Base-by-base conservation (phyloP, 495 filamentous ascomycete genomes). In the Hyaloscypha finlandica region DNA sequence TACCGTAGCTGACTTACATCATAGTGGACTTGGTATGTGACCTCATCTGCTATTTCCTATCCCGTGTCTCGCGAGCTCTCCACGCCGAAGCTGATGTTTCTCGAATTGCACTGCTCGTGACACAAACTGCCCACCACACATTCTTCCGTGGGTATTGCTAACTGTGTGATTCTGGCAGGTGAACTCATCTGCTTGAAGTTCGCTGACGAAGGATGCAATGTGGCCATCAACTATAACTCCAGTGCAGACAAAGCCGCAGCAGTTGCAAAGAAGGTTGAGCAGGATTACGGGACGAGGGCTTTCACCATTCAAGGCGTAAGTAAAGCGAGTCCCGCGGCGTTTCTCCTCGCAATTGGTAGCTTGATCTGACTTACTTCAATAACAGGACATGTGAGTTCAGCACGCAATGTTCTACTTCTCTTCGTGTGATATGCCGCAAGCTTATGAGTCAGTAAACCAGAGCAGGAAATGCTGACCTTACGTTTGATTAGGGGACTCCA, bases 161-260 rank as follows among this genome's bases (percentile, higher is more conserved):
- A 37, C 55, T 30, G 48, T 29, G 57, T 6, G 51, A 59, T 45
- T n/a, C 62, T 65, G 89, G 87, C 71, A 4, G 90, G 90, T 25
- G 89, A 87, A 54, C 63, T 86, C 9, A 79, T 90, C 4, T 83
- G 79, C 35, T 76, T 83, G 45, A 89, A 88, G 45, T 92, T 92
- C 73, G 90, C 89, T 6, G 75, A 80, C 8, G 83, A 90, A 69
- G 88, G 88, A 33, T 84, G 78, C 68, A 90, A 91, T 71, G 75
- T 92, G 56, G 88, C 86, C 19, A 87, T 93, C 73, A 92, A 92
- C 74, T 92, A 90, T 71, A 76, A 82, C 65, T 83, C 83, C 29
- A 86, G 78, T 72, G 76, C 80, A 22, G 76, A 78, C 2, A 70
- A 77, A 9, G 90, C 90, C 2, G 78, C 87, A 59, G 80, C 81